Base-by-base conservation (phyloP, 2,329 filamentous ascomycete genomes). In the Ceratocystis papillata region DNA sequence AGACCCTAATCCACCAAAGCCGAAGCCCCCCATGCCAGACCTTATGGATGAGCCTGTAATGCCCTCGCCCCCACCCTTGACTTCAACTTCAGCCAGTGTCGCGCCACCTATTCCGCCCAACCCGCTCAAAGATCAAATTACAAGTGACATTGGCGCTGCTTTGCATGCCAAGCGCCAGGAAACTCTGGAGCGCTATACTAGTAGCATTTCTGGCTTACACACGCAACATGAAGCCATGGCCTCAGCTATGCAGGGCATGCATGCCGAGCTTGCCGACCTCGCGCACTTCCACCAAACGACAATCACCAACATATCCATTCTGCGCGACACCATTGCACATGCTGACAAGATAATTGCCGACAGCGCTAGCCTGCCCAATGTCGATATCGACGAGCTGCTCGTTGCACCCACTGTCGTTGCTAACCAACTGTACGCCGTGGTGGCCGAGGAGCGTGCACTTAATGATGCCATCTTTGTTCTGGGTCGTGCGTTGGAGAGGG, bases 341-440 rank as follows among this genome's bases (percentile, higher is more conserved):
- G 93, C 93, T 2, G 92, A 96, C 73, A 78, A 78, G 5, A 85
- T 92, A 10, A 89, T 96, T 69, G 82, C 84, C 53, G 83, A 85
- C 63, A 89, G 89, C n/a, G 81, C 84, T 66, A 79, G 79, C 17
- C 85, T 89, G 62, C 81, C 81, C 50, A 81, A 86, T 0, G 91
- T 92, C 0, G 84, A 87, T 61, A 87, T 97, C 62, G 94, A 99
- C 74, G 91, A 96, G 68, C 81, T 97, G 44, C 80, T 99, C 2
- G 90, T 96, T n/a, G 90, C 92, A 2, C 91, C 93, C 0, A 96
- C 90, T 0, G 87, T 96, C 1, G 94, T 96, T 3, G 90, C 89
- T 0, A 92, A 93, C 70, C 94, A 99, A 78, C 78, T 99, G 25
- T 99, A 97, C 75, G 86, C 87, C 61, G 79, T 95, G 1, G 89